Evolutionary conservation across 2,329 filamentous ascomycete species (phyloP).

Genomic region (Emergomyces orientalis): DNA sequence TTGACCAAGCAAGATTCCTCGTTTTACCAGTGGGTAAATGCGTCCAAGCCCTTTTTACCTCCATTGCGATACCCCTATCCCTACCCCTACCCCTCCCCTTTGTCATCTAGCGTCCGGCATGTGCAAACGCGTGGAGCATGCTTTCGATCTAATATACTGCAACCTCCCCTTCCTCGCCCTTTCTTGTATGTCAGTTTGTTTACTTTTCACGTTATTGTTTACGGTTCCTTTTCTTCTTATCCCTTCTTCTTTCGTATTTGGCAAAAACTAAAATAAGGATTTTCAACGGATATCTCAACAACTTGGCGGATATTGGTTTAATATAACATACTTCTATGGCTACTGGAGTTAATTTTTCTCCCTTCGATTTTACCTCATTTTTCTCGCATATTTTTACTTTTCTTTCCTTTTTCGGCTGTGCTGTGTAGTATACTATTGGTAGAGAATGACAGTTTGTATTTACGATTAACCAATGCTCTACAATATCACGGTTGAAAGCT

Average conservation of each 20-base stretch:
- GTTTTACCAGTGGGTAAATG: background rate
- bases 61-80: background rate
- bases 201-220: background rate
- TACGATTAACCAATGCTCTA: background rate
- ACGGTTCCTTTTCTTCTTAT: background rate
- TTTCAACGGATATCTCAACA: conserved; percentile 2
- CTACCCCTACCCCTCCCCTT: background rate
- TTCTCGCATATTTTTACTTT: background rate
- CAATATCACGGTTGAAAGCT: background rate
- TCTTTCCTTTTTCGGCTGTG: background rate
- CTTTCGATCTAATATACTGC: background rate
- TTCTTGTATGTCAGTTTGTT: background rate
- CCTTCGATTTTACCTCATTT: background rate
- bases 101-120: background rate
- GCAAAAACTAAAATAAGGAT: background rate
- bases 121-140: background rate
- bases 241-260: background rate
- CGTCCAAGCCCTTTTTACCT: background rate
- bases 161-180: background rate
- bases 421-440: background rate
- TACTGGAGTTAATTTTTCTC: background rate
- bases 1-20: background rate
- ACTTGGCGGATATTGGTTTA: background rate
- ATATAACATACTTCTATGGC: background rate
- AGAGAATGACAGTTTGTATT: background rate